Evolutionary conservation across 2,329 filamentous ascomycete species (phyloP).

Genomic region (Dendrostoma leiphaemia): DNA sequence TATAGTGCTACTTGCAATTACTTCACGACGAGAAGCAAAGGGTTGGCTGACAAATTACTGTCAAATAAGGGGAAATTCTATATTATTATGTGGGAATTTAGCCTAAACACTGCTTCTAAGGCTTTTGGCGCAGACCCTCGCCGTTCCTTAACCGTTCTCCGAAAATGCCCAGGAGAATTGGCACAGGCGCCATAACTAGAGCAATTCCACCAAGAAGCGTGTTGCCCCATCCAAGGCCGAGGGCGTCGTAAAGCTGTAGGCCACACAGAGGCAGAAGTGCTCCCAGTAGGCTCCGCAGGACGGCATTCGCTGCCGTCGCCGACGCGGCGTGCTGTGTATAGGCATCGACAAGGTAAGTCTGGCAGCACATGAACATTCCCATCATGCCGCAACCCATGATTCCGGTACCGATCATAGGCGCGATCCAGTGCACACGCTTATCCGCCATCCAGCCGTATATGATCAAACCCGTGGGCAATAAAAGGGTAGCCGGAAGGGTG

Average conservation of each 20-base stretch:
- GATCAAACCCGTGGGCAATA: slow-evolving; percentile 39
- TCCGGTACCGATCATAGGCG: slow-evolving; percentile 52
- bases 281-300: slow-evolving; percentile 21
- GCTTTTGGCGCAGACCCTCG: background rate
- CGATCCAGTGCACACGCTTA: slow-evolving; percentile 39
- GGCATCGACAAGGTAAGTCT: slow-evolving; percentile 22
- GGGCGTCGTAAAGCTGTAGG: slow-evolving; percentile 20
- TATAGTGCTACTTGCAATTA: too few relatives aligned
- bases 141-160: background rate
- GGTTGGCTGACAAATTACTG: too few relatives aligned
- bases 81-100: background rate
- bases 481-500: slow-evolving; percentile 38
- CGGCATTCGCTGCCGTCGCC: slow-evolving; percentile 23
- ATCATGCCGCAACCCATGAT: slow-evolving; percentile 45
- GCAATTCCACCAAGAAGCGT: slow-evolving; percentile 24
- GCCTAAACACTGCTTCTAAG: background rate
- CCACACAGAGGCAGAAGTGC: slow-evolving; percentile 19
- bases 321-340: slow-evolving; percentile 22
- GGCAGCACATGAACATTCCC: slow-evolving; percentile 21
- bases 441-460: slow-evolving; percentile 42
- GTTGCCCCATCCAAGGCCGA: slow-evolving; percentile 28
- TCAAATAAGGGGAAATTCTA: background rate
- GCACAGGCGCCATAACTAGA: slow-evolving; percentile 23
- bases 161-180: slow-evolving; percentile 3
- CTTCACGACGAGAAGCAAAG: too few relatives aligned